These are phyloP conservation scores for Cystoderma amianthinum DNA, from an alignment of 768 basidiomycete genomes.

Conservation along the genomic window DNA sequence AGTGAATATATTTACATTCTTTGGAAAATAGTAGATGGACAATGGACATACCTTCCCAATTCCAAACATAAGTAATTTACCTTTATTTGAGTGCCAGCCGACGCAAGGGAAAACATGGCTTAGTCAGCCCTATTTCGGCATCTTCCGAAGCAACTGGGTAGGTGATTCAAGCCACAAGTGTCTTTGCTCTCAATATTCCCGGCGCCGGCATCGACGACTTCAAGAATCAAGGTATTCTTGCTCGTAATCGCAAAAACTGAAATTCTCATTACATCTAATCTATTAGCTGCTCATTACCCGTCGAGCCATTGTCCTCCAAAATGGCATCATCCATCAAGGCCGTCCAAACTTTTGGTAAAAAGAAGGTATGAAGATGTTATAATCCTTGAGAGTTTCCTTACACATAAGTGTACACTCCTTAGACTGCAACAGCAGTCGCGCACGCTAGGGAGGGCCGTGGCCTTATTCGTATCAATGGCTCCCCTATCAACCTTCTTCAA, in stretches of 20 bases:
- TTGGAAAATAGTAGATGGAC: too few relatives aligned
- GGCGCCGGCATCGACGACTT: slow-evolving; percentile 34
- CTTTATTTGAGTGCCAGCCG: too few relatives aligned
- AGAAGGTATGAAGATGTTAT: slow-evolving; percentile 63
- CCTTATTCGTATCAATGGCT: slow-evolving; percentile 93
- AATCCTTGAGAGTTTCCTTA: slow-evolving; percentile 1
- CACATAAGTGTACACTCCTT: slow-evolving; percentile 7
- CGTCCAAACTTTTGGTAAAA: slow-evolving; percentile 99
- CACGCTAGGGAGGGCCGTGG: slow-evolving; percentile 96
- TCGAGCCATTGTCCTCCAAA: slow-evolving; percentile 13
- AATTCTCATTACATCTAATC: too few relatives aligned
- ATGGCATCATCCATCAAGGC: slow-evolving; percentile 79
- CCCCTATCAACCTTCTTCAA: slow-evolving; percentile 92
- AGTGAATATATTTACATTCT: too few relatives aligned
- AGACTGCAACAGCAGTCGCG: slow-evolving; percentile 98
- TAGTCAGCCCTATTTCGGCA: slow-evolving; percentile 28
- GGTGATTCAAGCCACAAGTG: slow-evolving; percentile 33
- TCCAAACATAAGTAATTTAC: too few relatives aligned
- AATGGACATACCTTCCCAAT: too few relatives aligned
- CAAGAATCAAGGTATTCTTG: slow-evolving; percentile 38
- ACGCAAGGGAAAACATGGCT: too few relatives aligned
- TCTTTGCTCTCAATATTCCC: slow-evolving; percentile 21
- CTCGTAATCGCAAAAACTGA: too few relatives aligned
- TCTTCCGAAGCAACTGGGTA: slow-evolving; percentile 28
- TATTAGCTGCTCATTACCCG: too few relatives aligned